Conservation (phyloP, 2,329 filamentous ascomycete species). For the Verticillium albo-atrum region DNA sequence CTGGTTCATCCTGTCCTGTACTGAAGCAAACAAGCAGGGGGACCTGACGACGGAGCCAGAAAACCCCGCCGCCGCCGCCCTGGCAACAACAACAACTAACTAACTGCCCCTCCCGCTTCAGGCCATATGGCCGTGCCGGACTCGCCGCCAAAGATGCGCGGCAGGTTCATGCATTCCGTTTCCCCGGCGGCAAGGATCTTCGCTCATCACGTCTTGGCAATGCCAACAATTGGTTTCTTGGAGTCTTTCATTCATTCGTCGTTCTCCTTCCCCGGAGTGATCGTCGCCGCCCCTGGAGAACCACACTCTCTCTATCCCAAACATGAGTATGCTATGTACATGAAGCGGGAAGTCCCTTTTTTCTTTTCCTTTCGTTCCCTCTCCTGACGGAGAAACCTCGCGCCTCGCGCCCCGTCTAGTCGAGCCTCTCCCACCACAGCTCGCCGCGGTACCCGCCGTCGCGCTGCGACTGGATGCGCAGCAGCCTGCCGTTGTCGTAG, state of each 20-base stretch:
- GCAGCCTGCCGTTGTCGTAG: slow-evolving; percentile 5
- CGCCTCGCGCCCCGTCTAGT: neutral
- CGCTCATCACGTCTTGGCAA: neutral
- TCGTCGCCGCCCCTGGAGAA: neutral
- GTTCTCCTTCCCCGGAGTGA: neutral
- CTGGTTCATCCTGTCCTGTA: too few species aligned
- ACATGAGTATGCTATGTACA: neutral
- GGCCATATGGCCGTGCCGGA: neutral
- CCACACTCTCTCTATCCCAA: neutral
- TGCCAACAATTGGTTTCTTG: neutral
- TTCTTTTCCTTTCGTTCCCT: neutral
- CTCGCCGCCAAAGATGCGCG: neutral
- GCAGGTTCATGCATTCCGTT: neutral
- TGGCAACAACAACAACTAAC: too few species aligned
- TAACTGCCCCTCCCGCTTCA: too few species aligned
- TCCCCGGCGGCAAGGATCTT: neutral
- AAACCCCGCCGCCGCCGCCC: too few species aligned
- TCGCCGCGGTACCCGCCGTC: slow-evolving; percentile 9
- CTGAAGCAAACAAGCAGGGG: too few species aligned
- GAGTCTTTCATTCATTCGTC: neutral
- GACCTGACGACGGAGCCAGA: too few species aligned
- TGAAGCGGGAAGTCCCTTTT: neutral
- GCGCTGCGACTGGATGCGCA: slow-evolving; percentile 7
- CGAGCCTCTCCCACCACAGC: slow-evolving; percentile 12
- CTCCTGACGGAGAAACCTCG: neutral